Evolutionary conservation across 73 alveolate species (phyloP).

Genomic region (Diophrys sp.): DNA sequence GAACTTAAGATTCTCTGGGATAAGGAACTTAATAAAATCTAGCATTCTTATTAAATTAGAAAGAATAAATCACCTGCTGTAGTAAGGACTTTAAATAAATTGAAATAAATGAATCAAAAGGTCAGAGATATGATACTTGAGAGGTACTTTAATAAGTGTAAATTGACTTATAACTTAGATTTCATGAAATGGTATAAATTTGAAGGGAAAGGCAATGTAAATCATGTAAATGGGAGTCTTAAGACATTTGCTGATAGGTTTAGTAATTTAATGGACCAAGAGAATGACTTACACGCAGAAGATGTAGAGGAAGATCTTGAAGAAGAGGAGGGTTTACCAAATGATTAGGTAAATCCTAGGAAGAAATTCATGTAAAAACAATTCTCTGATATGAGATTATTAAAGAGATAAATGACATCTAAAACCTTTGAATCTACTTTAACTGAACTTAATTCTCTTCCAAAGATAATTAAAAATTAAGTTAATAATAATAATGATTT

Average conservation of each 20-base stretch:
- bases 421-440: not conserved
- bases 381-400: not conserved
- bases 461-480: not conserved
- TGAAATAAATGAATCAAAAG: not conserved
- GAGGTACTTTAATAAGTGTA: not conserved
- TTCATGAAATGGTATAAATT: not conserved
- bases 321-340: not conserved
- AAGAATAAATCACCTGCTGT: not conserved
- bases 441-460: not conserved
- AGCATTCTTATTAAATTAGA: not conserved
- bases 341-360: not conserved
- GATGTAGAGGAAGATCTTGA: not conserved
- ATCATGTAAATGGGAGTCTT: too few relatives aligned
- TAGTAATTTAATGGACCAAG: not conserved
- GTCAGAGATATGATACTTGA: not conserved
- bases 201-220: not conserved
- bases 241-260: not conserved
- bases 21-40: not conserved
- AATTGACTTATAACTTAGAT: not conserved
- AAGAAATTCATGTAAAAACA: not conserved
- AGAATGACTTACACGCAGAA: not conserved
- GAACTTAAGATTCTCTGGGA: not conserved
- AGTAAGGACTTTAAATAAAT: not conserved
- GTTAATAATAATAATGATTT: not conserved
- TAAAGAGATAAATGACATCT: not conserved